These are phyloP conservation scores for Aspergillus carlsbadensis DNA, from an alignment of 495 filamentous ascomycete species.

Conservation along the genomic window DNA sequence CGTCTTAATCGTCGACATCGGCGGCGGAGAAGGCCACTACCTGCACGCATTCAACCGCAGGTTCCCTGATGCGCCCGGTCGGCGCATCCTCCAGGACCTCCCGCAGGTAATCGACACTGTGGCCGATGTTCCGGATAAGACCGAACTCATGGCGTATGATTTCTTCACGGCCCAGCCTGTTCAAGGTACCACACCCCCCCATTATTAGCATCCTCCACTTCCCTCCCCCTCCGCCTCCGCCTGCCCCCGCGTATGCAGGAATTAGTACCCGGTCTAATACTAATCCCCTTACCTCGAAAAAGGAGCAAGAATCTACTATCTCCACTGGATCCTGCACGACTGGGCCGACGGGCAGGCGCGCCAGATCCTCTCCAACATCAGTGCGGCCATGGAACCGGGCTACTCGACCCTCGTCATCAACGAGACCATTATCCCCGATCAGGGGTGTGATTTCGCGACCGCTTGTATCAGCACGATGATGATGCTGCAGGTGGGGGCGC, in stretches of 20 bases:
- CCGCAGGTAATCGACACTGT: conserved; percentile 33
- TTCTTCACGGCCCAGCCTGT: conserved; percentile 34
- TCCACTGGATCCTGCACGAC: conserved; percentile 53
- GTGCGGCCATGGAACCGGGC: conserved; percentile 38
- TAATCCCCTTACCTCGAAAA: conserved; percentile 16
- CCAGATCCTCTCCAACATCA: conserved; percentile 38
- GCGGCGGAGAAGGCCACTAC: conserved; percentile 21
- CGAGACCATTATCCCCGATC: conserved; percentile 35
- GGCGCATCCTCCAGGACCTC: conserved; percentile 25
- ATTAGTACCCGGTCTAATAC: background rate
- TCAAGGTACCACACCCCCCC: conserved; percentile 22
- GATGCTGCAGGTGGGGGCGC: conserved; percentile 26
- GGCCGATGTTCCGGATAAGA: conserved; percentile 16
- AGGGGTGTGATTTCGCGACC: conserved; percentile 5
- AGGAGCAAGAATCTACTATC: conserved; percentile 51
- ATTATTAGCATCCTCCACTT: background rate
- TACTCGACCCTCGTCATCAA: conserved; percentile 43
- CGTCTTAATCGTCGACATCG: conserved; percentile 36
- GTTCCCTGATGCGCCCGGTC: conserved; percentile 24
- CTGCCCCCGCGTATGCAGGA: conserved; percentile 32
- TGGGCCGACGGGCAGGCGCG: conserved; percentile 41
- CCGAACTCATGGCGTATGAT: conserved; percentile 25
- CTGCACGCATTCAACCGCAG: conserved; percentile 20
- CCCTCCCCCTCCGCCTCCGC: too few species aligned
- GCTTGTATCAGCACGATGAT: conserved; percentile 35